Evolutionary conservation across 2,329 filamentous ascomycete genomes (phyloP).

Genomic region (Ilyonectria robusta): DNA sequence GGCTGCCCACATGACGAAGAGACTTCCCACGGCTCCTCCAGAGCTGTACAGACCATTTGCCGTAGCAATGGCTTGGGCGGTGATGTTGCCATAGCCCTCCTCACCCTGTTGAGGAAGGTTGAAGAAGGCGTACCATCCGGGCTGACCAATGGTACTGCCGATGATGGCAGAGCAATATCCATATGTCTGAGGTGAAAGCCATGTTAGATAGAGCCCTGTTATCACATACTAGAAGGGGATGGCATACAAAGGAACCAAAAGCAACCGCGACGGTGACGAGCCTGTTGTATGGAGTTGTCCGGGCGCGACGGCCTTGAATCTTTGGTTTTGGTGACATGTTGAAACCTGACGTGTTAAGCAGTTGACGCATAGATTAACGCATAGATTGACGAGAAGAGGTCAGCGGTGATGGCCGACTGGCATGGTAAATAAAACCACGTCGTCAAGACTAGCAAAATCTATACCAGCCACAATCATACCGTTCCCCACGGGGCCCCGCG

Average conservation of each 20-base stretch:
- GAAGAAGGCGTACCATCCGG: slow-evolving; percentile 66
- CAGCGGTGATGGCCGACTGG: not conserved
- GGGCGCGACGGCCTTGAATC: slow-evolving; percentile 5
- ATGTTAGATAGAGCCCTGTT: not conserved
- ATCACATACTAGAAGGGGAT: not conserved
- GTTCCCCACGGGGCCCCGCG: slow-evolving; percentile 11
- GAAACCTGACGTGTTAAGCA: not conserved
- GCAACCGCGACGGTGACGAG: slow-evolving; percentile 54
- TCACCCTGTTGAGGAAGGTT: slow-evolving; percentile 59
- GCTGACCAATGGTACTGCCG: slow-evolving; percentile 65
- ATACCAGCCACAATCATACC: not conserved
- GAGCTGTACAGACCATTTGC: slow-evolving; percentile 65
- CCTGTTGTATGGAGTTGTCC: slow-evolving; percentile 52
- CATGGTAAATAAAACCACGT: slow-evolving; percentile 8
- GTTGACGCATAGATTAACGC: not conserved
- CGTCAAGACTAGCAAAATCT: not conserved
- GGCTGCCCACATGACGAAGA: slow-evolving; percentile 66
- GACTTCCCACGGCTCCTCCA: slow-evolving; percentile 61
- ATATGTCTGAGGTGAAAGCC: slow-evolving; percentile 54
- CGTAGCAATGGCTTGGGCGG: slow-evolving; percentile 62
- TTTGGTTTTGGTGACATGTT: slow-evolving; percentile 22
- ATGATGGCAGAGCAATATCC: slow-evolving; percentile 67
- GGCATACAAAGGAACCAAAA: slow-evolving; percentile 51
- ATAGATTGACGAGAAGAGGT: not conserved
- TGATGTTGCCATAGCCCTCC: slow-evolving; percentile 60